A percentile compares a stretch with the other conserved stretches of the same genome.
phyloP scores from a whole-genome alignment of 331 rosid genomes.

The Malus hybrid region DNA sequence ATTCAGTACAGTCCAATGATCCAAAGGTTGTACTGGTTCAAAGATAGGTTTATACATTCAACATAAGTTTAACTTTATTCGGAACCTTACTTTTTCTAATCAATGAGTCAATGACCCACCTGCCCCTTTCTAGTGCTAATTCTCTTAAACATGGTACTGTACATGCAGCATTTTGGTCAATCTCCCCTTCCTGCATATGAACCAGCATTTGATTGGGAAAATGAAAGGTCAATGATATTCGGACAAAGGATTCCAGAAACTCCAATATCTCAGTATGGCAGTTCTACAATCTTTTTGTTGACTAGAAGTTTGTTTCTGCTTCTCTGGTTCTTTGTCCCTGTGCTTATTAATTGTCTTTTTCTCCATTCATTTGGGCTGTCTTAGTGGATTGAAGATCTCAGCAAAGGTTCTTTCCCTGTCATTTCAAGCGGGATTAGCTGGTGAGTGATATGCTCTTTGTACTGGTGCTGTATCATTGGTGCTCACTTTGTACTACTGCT shows the following conservation, averaged over 20 bases:
- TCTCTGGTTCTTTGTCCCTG: constrained; percentile 9
- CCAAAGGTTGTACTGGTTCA: constrained; percentile 47
- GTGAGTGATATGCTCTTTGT: constrained; percentile 47
- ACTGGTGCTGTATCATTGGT: constrained; percentile 14
- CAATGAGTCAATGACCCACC: not conserved
- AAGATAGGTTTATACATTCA: constrained; percentile 3
- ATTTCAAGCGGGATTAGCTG: constrained; percentile 78
- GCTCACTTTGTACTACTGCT: constrained; percentile 13
- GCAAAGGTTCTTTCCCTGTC: constrained; percentile 80
- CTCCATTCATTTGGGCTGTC: constrained; percentile 17
- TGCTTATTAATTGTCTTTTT: constrained; percentile 18
- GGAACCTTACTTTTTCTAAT: not conserved
- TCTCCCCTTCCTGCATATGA: constrained; percentile 96
- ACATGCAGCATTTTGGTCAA: constrained; percentile 71
- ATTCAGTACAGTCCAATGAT: constrained; percentile 38
- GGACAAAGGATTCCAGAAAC: constrained; percentile 92
- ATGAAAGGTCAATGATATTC: constrained; percentile 89
- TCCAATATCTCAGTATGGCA: constrained; percentile 82
- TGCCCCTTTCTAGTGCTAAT: not conserved
- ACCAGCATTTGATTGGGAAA: constrained; percentile 99
- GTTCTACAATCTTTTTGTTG: not conserved
- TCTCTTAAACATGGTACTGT: not conserved
- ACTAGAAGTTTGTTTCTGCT: constrained; percentile 4
- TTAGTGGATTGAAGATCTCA: constrained; percentile 94
- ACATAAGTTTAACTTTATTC: not conserved